Evolutionary conservation across 345 rosid species (phyloP), one percentile per base, ranked within the genome.

Genomic region (Dipteronia sinensis): DNA sequence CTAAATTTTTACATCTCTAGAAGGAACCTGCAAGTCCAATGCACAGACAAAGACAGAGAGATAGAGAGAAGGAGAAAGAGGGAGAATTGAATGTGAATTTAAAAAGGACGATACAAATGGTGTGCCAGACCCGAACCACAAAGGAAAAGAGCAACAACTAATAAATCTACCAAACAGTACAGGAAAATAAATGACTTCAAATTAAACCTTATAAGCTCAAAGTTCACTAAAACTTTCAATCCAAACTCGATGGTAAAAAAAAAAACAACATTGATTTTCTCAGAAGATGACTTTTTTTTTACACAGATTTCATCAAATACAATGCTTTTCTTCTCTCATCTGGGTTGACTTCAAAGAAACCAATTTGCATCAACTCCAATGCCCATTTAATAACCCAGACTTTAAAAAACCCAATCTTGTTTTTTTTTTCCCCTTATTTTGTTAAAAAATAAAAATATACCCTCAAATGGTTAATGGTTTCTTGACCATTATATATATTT

Each of bases 281-380:
- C n/a, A 12, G 63, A 27, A 8, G 58, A 31, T 46, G 77, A 68
- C 68, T n/a, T 76, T 47, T 27, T 3, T 42, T 42, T 42, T 17
- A 27, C 27, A 23, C 11, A 10, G 66, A 27, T 74, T 68, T 78
- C 76, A 74, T 72, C 81, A 62, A 79, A 71, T 29, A 73, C 76
- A 67, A 31, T 19, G 40, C 23, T 44, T 74, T 67, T 25, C 16
- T 61, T 63, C 70, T 47, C 70, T 4, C 38, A 34, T 63, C 17
- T 11, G 77, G 77, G 83, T 82, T 86, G 87, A 82, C 89, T 76
- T 80, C 23, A 46, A 62, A 77, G 62, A 47, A 72, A 42, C 67
- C 55, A 55, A 22, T 17, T 6, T 20, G 80, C 86, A 74, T 82
- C 80, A 76, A 44, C 15, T 38, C 75, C 82, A 69, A 80, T n/a